Conservation (phyloP, 108 stramenopile genomes). For the Tribonema minus region DNA sequence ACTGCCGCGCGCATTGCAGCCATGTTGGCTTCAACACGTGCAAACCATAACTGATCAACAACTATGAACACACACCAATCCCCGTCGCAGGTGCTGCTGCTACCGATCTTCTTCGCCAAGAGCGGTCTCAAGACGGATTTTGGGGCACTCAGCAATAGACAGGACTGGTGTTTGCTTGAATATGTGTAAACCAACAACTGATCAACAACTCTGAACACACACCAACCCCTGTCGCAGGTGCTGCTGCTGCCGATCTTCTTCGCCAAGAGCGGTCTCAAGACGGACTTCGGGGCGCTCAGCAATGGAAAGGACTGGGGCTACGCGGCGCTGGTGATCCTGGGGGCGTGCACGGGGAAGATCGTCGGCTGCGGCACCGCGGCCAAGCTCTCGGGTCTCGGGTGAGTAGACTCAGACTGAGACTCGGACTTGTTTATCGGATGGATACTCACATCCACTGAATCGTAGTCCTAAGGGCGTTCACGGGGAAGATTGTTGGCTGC, state of each 20-base stretch:
- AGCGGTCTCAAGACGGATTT: constrained; percentile 51
- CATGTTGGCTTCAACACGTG: too few relatives aligned
- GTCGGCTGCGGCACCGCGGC: constrained; percentile 16
- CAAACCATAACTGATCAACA: too few relatives aligned
- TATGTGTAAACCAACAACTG: too few relatives aligned
- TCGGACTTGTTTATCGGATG: too few relatives aligned
- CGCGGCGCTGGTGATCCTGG: constrained; percentile 27
- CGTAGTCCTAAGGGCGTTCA: neutral
- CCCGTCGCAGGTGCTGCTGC: constrained; percentile 36
- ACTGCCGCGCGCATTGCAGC: too few relatives aligned
- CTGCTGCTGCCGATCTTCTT: constrained; percentile 47
- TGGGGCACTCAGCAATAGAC: too few relatives aligned
- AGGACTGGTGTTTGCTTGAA: too few relatives aligned
- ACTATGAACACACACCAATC: too few relatives aligned
- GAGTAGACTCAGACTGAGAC: too few relatives aligned
- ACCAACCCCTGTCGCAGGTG: constrained; percentile 36
- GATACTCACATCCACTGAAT: too few relatives aligned
- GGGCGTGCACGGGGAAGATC: constrained; percentile 33
- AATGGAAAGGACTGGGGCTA: constrained; percentile 27
- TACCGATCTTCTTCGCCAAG: constrained; percentile 45
- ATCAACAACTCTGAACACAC: too few relatives aligned
- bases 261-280: constrained; percentile 47
- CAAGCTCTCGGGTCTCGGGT: constrained; percentile 27
- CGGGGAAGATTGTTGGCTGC: constrained; percentile 11
- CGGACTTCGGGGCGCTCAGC: constrained; percentile 38